Evolutionary conservation across 768 basidiomycete species (phyloP).

Genomic region (Suillus bovinus): DNA sequence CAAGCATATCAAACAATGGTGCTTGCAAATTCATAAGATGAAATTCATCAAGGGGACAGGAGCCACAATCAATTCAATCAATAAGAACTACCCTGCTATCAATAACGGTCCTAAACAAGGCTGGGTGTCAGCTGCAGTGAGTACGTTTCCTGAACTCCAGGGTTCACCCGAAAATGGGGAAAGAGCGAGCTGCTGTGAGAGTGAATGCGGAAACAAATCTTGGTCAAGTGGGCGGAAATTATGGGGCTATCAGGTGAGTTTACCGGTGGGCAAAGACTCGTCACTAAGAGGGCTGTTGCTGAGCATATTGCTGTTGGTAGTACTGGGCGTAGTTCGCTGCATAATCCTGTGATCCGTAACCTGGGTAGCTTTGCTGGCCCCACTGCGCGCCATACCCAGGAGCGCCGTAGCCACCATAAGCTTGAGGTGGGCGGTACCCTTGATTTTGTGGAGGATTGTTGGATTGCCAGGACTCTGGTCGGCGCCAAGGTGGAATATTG

Average conservation of each 20-base stretch:
- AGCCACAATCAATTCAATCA: constrained; percentile 9
- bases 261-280: constrained; percentile 4
- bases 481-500: constrained; percentile 88
- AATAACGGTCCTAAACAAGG: constrained; percentile 9
- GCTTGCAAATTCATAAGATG: not conserved
- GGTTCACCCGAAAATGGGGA: not conserved
- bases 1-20: not conserved
- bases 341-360: constrained; percentile 60
- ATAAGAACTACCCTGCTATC: constrained; percentile 8
- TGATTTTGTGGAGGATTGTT: constrained; percentile 46
- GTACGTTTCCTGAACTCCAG: constrained; percentile 1
- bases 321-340: constrained; percentile 79
- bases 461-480: constrained; percentile 84
- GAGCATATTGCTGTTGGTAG: constrained; percentile 86
- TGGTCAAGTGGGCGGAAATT: constrained; percentile 3
- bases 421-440: constrained; percentile 73
- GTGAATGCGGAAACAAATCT: constrained; percentile 4
- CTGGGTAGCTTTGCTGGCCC: constrained; percentile 37
- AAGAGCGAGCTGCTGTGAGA: constrained; percentile 8
- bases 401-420: constrained; percentile 47
- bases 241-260: constrained; percentile 5
- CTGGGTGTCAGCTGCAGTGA: constrained; percentile 8
- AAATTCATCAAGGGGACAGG: not conserved
- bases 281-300: constrained; percentile 49
- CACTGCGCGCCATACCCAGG: constrained; percentile 44